These are phyloP conservation scores for Neurospora sp. DNA, from an alignment of 495 filamentous ascomycete species.

Conservation along the genomic window DNA sequence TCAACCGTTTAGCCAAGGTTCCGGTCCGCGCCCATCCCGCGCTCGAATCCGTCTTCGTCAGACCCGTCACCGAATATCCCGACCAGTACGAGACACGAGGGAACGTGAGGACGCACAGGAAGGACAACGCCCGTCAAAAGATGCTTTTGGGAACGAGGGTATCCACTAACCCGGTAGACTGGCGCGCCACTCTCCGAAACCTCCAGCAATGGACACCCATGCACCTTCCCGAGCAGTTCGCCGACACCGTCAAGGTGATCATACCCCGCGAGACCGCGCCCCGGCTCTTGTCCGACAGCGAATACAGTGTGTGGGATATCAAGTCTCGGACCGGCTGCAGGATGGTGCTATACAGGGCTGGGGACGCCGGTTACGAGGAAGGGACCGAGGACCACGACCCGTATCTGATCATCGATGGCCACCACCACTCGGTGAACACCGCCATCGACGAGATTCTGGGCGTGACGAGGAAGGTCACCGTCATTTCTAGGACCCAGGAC, in stretches of 20 bases:
- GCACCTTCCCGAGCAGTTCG: not conserved
- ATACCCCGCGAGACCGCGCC: not conserved
- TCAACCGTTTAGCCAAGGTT: slow-evolving; percentile 13
- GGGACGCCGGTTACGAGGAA: not conserved
- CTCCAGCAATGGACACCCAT: slow-evolving; percentile 15
- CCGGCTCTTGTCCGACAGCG: slow-evolving; percentile 1
- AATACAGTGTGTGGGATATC: slow-evolving; percentile 12
- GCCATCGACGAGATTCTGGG: slow-evolving; percentile 13
- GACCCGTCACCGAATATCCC: slow-evolving; percentile 9
- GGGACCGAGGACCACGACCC: not conserved
- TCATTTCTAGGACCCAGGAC: not conserved
- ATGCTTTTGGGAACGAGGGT: not conserved
- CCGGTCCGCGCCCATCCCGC: slow-evolving; percentile 12
- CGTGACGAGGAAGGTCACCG: slow-evolving; percentile 1
- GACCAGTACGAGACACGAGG: slow-evolving; percentile 5
- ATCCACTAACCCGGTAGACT: slow-evolving; percentile 7
- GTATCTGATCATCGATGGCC: slow-evolving; percentile 9
- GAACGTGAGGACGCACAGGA: not conserved
- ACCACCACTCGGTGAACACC: not conserved
- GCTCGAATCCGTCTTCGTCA: slow-evolving; percentile 15
- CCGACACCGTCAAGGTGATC: slow-evolving; percentile 9
- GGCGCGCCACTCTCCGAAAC: slow-evolving; percentile 16
- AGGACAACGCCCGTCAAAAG: slow-evolving; percentile 1
- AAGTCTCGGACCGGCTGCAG: slow-evolving; percentile 7
- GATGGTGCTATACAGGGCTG: slow-evolving; percentile 1